Conservation (phyloP, 345 rosid genomes). For the Ricinus communis region DNA sequence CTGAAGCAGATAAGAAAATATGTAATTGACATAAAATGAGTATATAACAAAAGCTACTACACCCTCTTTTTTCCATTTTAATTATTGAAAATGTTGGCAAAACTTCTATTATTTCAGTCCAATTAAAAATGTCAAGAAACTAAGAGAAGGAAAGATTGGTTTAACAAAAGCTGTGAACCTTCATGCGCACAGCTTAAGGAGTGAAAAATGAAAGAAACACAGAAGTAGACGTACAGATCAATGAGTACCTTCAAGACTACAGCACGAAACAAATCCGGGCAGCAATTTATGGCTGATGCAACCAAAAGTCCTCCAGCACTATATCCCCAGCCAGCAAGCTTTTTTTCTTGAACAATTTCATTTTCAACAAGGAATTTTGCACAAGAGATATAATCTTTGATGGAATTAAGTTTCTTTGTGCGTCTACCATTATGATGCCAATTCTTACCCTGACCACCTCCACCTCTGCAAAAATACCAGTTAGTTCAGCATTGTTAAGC, state of each 20-base stretch:
- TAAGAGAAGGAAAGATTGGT: background rate
- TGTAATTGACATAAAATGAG: background rate
- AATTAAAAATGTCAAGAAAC: constrained; percentile 3
- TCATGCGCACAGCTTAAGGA: background rate
- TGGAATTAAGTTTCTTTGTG: constrained; percentile 62
- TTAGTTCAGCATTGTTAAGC: constrained; percentile 12
- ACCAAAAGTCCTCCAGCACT: constrained; percentile 92
- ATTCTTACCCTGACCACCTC: constrained; percentile 79
- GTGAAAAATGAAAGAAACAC: background rate
- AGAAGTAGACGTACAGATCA: background rate
- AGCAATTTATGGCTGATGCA: constrained; percentile 82
- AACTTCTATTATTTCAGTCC: background rate
- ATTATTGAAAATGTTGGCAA: background rate
- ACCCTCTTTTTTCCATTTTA: background rate
- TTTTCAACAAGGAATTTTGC: constrained; percentile 68
- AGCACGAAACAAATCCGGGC: constrained; percentile 73
- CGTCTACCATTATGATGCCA: constrained; percentile 87
- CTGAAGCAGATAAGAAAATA: constrained; percentile 35
- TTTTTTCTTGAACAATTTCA: constrained; percentile 61
- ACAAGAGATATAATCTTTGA: constrained; percentile 75
- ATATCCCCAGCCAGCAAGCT: constrained; percentile 91
- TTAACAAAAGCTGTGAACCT: background rate
- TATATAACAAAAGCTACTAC: background rate
- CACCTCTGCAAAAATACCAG: constrained; percentile 59
- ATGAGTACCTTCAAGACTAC: constrained; percentile 68